phyloP scores from a whole-genome alignment of 441 rosid species.

The Erysimum cheiri region DNA sequence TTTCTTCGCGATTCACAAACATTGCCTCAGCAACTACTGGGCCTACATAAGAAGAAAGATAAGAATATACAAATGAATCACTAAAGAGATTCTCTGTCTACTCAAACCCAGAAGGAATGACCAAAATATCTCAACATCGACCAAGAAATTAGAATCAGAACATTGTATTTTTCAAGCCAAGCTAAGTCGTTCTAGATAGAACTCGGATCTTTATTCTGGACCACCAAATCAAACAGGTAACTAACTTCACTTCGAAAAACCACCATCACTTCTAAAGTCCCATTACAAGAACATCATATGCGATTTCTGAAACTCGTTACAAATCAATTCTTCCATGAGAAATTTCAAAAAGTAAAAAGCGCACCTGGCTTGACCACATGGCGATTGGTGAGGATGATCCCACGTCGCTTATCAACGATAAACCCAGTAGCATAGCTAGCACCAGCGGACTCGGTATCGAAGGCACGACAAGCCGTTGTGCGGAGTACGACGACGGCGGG shows the following conservation, averaged over 20 bases:
- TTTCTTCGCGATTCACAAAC: conserved; percentile 91
- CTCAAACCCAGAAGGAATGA: conserved; percentile 5
- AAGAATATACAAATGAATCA: conserved; percentile 12
- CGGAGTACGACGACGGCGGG: conserved; percentile 92
- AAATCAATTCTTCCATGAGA: neutral
- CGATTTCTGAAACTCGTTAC: neutral
- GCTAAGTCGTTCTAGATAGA: neutral
- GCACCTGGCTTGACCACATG: conserved; percentile 94
- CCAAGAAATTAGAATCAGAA: conserved; percentile 20
- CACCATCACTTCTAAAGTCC: conserved; percentile 4
- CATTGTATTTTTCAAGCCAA: neutral
- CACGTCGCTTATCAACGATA: conserved; percentile 84
- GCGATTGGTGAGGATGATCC: conserved; percentile 95
- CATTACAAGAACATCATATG: neutral
- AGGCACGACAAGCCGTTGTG: conserved; percentile 81
- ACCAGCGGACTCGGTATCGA: conserved; percentile 78
- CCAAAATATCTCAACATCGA: conserved; percentile 4
- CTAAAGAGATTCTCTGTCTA: conserved; percentile 11
- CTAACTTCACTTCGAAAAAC: neutral
- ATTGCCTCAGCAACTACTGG: conserved; percentile 97
- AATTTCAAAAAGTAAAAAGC: neutral
- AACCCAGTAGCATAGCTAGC: conserved; percentile 90
- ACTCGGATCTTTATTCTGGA: neutral
- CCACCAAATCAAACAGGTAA: conserved; percentile 28
- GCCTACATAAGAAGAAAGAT: conserved; percentile 52